These are phyloP conservation scores for Alternaria panax DNA, from an alignment of 2,329 filamentous ascomycete species.

Conservation along the genomic window DNA sequence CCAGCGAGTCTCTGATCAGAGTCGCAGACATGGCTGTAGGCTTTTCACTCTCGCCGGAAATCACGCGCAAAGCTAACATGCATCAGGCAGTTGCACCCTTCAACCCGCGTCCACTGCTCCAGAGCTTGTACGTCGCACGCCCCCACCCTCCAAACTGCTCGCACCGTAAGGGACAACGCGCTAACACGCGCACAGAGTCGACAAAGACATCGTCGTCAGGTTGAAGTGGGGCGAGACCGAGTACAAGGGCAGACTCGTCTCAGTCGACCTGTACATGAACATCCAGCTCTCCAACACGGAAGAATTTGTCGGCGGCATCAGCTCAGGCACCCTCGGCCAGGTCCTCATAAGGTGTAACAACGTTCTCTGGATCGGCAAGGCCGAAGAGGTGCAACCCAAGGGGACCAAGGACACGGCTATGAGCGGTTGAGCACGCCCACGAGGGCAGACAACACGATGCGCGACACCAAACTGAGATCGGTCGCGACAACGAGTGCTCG, in stretches of 20 bases:
- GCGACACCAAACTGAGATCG: constrained; percentile 1
- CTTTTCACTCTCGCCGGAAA: not conserved
- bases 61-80: constrained; percentile 23
- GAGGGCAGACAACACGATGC: not conserved
- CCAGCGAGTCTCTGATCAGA: not conserved
- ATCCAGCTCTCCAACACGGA: constrained; percentile 89
- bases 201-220: constrained; percentile 88
- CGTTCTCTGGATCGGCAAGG: constrained; percentile 85
- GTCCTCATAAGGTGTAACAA: constrained; percentile 98
- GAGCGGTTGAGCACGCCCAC: constrained; percentile 45
- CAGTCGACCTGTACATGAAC: constrained; percentile 99
- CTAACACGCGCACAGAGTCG: constrained; percentile 66
- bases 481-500: not conserved
- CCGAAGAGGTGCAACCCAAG: constrained; percentile 55
- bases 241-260: constrained; percentile 92
- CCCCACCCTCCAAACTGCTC: not conserved
- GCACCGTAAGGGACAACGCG: not conserved
- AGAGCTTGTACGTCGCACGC: constrained; percentile 74
- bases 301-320: constrained; percentile 90
- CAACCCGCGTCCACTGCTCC: constrained; percentile 96
- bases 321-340: constrained; percentile 83
- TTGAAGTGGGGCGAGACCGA: constrained; percentile 98
- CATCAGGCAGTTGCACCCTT: constrained; percentile 72
- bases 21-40: constrained; percentile 51
- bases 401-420: constrained; percentile 52